Conservation (phyloP, 192 early-diverging fungal genomes). For the Fimicolochytrium jonesii region DNA sequence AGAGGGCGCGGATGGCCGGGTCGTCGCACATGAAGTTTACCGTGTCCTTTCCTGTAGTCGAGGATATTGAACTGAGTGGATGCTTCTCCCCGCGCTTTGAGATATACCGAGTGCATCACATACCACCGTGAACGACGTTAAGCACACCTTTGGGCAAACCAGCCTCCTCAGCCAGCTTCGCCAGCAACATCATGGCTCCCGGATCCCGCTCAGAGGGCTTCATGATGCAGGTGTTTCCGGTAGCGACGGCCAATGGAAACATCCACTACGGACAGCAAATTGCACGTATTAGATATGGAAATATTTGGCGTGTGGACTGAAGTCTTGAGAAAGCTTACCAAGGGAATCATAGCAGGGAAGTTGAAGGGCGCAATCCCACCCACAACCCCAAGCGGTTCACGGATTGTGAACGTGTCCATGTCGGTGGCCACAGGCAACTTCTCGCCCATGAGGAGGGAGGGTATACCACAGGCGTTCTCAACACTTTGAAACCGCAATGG, state of each 20-base stretch:
- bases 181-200: slow-evolving; percentile 85
- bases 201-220: slow-evolving; percentile 96
- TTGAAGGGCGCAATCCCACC: slow-evolving; percentile 96
- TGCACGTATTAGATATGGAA: neutral
- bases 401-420: slow-evolving; percentile 95
- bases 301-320: neutral
- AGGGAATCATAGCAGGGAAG: slow-evolving; percentile 86
- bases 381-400: slow-evolving; percentile 88
- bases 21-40: slow-evolving; percentile 90
- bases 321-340: slow-evolving; percentile 22
- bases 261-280: slow-evolving; percentile 67
- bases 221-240: slow-evolving; percentile 85
- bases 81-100: neutral
- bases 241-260: slow-evolving; percentile 91
- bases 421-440: slow-evolving; percentile 77
- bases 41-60: slow-evolving; percentile 56
- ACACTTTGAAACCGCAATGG: slow-evolving; percentile 34
- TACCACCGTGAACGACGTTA: slow-evolving; percentile 86
- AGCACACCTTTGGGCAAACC: slow-evolving; percentile 88
- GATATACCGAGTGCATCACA: slow-evolving; percentile 1
- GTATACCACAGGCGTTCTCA: slow-evolving; percentile 75
- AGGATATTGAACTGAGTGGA: too few relatives aligned
- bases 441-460: slow-evolving; percentile 78
- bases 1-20: slow-evolving; percentile 82
- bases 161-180: slow-evolving; percentile 79